Conservation (phyloP, 192 early-diverging fungal species). For the Globomyces pollinis-pini region DNA sequence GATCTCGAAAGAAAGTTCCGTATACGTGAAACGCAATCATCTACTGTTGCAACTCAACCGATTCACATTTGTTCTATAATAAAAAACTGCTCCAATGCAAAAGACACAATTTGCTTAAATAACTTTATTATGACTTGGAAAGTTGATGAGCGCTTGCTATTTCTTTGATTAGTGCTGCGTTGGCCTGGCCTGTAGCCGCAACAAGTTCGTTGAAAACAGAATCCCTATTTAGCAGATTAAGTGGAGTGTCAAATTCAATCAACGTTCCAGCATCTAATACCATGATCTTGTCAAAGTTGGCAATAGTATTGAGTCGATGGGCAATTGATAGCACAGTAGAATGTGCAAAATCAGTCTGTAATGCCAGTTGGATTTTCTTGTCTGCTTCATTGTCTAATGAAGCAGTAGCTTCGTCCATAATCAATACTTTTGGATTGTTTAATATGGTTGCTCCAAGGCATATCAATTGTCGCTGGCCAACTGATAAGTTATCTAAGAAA, state of each 20-base stretch:
- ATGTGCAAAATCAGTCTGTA: slow-evolving; percentile 23
- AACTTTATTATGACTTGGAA: too few relatives aligned
- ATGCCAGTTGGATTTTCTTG: slow-evolving; percentile 10
- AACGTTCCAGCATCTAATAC: slow-evolving; percentile 65
- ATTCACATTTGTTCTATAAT: too few relatives aligned
- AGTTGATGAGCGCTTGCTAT: too few relatives aligned
- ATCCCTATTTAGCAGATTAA: slow-evolving; percentile 48
- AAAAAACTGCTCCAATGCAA: too few relatives aligned
- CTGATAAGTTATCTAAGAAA: slow-evolving; percentile 61
- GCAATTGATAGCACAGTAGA: slow-evolving; percentile 69
- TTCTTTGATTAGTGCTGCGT: not conserved
- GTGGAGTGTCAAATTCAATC: slow-evolving; percentile 59
- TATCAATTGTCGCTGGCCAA: slow-evolving; percentile 55
- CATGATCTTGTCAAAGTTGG: slow-evolving; percentile 50
- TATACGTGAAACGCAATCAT: too few relatives aligned
- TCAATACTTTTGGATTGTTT: slow-evolving; percentile 28
- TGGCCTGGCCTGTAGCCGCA: slow-evolving; percentile 39
- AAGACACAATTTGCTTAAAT: too few relatives aligned
- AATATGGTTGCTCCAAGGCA: slow-evolving; percentile 52
- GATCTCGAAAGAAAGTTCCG: too few relatives aligned
- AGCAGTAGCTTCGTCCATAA: slow-evolving; percentile 47
- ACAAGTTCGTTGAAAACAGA: slow-evolving; percentile 50
- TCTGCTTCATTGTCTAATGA: slow-evolving; percentile 10
- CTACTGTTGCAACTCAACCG: too few relatives aligned
- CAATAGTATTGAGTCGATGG: slow-evolving; percentile 62